A percentile compares a stretch with the other conserved stretches of the same genome.
phyloP scores from a whole-genome alignment of 2,329 filamentous ascomycete species.

The Sarocladium oryzae region DNA sequence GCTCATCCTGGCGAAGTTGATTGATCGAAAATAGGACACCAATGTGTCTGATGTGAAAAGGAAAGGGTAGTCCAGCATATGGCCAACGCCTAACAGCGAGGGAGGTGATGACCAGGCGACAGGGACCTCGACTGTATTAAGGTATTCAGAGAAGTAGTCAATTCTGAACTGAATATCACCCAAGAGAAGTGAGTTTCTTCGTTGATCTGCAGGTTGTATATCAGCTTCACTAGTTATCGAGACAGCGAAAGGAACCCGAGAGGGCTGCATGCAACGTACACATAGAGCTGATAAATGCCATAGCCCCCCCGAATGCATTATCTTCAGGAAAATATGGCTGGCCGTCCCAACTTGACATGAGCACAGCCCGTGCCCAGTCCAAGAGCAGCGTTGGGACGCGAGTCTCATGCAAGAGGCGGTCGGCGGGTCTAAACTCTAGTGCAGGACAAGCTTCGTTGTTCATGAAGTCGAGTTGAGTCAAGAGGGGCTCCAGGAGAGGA shows the following conservation, averaged over 20 bases:
- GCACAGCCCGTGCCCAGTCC: slow-evolving; percentile 68
- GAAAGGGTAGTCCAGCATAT: slow-evolving; percentile 75
- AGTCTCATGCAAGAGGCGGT: slow-evolving; percentile 50
- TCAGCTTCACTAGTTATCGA: slow-evolving; percentile 2
- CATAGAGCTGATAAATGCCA: slow-evolving; percentile 66
- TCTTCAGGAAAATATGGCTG: slow-evolving; percentile 62
- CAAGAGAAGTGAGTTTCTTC: slow-evolving; percentile 57
- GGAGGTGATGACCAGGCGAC: slow-evolving; percentile 53
- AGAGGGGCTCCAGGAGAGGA: slow-evolving; percentile 36
- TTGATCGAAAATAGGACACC: slow-evolving; percentile 77
- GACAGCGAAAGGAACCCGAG: background rate
- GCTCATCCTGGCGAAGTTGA: slow-evolving; percentile 85
- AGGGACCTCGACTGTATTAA: slow-evolving; percentile 71
- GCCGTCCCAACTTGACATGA: slow-evolving; percentile 77
- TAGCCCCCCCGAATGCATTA: slow-evolving; percentile 67
- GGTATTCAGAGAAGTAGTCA: slow-evolving; percentile 66
- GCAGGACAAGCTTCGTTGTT: slow-evolving; percentile 36
- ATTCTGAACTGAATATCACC: slow-evolving; percentile 65
- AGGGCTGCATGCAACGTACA: slow-evolving; percentile 43
- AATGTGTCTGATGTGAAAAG: slow-evolving; percentile 68
- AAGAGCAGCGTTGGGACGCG: slow-evolving; percentile 51
- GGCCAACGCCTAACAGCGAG: slow-evolving; percentile 24
- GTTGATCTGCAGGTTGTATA: slow-evolving; percentile 45
- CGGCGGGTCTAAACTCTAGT: slow-evolving; percentile 42
- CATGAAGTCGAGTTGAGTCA: slow-evolving; percentile 48